Evolutionary conservation across 768 basidiomycete genomes (phyloP).

Genomic region (Agaricus blazei): DNA sequence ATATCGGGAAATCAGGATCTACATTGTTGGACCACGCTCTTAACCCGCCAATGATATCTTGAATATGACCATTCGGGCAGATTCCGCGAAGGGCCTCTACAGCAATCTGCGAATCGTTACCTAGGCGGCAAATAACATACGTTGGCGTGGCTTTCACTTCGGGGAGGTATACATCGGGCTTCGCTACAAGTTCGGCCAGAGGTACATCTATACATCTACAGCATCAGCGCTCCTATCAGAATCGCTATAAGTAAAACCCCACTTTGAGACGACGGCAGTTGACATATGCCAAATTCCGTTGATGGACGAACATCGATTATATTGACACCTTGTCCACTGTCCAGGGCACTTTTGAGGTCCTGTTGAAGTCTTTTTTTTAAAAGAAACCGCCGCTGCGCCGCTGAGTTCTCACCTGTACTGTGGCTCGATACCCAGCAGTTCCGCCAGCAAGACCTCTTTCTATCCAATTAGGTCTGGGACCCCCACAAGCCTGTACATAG

Average conservation of each 20-base stretch:
- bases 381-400: not conserved
- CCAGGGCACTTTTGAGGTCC: constrained; percentile 42
- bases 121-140: constrained; percentile 78
- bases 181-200: constrained; percentile 53
- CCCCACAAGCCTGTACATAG: constrained; percentile 87
- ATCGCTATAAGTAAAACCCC: constrained; percentile 16
- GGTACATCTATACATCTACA: constrained; percentile 58
- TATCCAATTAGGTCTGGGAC: constrained; percentile 62
- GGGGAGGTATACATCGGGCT: constrained; percentile 46
- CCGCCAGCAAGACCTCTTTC: constrained; percentile 42
- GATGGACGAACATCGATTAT: constrained; percentile 79
- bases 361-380: constrained; percentile 16
- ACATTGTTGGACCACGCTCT: constrained; percentile 73
- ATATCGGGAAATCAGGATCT: constrained; percentile 75
- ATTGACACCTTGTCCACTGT: constrained; percentile 20
- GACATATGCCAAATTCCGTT: constrained; percentile 84
- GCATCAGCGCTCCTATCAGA: not conserved
- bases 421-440: constrained; percentile 35
- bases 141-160: constrained; percentile 22
- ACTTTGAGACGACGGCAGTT: constrained; percentile 73
- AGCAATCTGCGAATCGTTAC: constrained; percentile 92
- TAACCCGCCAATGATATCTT: constrained; percentile 79
- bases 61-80: constrained; percentile 28
- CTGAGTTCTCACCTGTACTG: constrained; percentile 29
- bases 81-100: constrained; percentile 53